Conservation (phyloP, 2,329 filamentous ascomycete genomes). For the Dactylellina sp. region DNA sequence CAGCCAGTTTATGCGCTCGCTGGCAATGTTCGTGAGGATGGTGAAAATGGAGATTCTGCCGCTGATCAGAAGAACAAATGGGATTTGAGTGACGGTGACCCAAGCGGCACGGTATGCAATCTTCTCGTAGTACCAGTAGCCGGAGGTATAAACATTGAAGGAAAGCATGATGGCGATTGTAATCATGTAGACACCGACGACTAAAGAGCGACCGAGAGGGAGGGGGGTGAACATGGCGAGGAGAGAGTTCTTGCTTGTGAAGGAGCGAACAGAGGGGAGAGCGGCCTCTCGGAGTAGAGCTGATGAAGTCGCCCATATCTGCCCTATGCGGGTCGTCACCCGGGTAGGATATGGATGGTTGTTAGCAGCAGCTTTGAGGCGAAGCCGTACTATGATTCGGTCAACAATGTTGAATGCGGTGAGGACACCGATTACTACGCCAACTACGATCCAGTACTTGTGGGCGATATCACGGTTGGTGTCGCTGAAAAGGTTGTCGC, state of each 20-base stretch:
- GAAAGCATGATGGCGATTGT: conserved; percentile 64
- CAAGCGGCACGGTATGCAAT: conserved; percentile 77
- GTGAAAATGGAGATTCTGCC: conserved; percentile 73
- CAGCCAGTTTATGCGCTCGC: conserved; percentile 78
- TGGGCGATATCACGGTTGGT: conserved; percentile 44
- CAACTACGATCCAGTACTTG: conserved; percentile 53
- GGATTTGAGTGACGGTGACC: conserved; percentile 74
- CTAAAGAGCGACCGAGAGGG: conserved; percentile 69
- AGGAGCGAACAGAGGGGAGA: conserved; percentile 70
- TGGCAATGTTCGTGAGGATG: conserved; percentile 72
- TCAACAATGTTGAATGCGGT: conserved; percentile 46
- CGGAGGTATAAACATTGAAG: conserved; percentile 67
- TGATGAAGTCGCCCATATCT: conserved; percentile 72
- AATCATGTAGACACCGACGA: conserved; percentile 71
- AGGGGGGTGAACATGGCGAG: conserved; percentile 72
- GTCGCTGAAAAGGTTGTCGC: conserved; percentile 51
- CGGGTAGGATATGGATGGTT: conserved; percentile 66
- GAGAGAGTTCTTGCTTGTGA: conserved; percentile 63
- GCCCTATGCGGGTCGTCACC: conserved; percentile 66
- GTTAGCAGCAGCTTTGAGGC: conserved; percentile 42
- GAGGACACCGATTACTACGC: conserved; percentile 43
- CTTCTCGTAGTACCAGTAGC: conserved; percentile 73
- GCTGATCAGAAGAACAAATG: conserved; percentile 73
- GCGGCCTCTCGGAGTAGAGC: conserved; percentile 70
- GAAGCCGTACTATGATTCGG: conserved; percentile 34